phyloP scores from a whole-genome alignment of 805 yeast species.

The Saturnispora galanensis region DNA sequence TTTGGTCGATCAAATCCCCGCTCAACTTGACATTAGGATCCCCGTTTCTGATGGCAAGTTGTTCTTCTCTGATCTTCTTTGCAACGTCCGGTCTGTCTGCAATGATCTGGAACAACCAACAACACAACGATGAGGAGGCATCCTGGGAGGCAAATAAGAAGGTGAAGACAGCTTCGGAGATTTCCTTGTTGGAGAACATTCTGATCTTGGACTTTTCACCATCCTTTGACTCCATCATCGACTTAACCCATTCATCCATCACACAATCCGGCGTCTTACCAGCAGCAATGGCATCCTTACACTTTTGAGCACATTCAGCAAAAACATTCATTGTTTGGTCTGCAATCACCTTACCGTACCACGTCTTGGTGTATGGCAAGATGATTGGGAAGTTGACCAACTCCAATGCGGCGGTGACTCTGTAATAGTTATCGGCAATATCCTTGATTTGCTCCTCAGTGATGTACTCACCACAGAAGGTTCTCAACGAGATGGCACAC shows the following conservation, averaged over 20 bases:
- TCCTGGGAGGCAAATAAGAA: conserved; percentile 97
- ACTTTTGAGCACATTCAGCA: conserved; percentile 77
- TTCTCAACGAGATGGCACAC: conserved; percentile 87
- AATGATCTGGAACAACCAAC: conserved; percentile 95
- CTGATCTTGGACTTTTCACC: conserved; percentile 48
- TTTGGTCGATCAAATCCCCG: conserved; percentile 68
- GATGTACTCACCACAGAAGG: conserved; percentile 94
- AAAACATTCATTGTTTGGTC: conserved; percentile 91
- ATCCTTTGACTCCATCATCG: conserved; percentile 47
- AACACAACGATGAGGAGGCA: conserved; percentile 92
- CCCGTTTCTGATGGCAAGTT: conserved; percentile 68
- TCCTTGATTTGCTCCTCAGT: conserved; percentile 81
- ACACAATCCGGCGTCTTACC: conserved; percentile 81
- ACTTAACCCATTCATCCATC: conserved; percentile 89
- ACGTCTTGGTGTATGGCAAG: conserved; percentile 90
- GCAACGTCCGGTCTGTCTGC: conserved; percentile 93
- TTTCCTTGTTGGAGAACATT: conserved; percentile 82
- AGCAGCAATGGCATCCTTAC: conserved; percentile 67
- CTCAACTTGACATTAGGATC: conserved; percentile 55
- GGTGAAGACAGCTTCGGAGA: conserved; percentile 93
- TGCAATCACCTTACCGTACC: conserved; percentile 94
- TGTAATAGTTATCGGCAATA: conserved; percentile 86
- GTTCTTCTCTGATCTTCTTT: conserved; percentile 84
- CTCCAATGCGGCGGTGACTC: conserved; percentile 92
- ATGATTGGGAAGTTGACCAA: conserved; percentile 96